phyloP scores from a whole-genome alignment of 495 filamentous ascomycete species.

The Massariosphaeria phaeospora region DNA sequence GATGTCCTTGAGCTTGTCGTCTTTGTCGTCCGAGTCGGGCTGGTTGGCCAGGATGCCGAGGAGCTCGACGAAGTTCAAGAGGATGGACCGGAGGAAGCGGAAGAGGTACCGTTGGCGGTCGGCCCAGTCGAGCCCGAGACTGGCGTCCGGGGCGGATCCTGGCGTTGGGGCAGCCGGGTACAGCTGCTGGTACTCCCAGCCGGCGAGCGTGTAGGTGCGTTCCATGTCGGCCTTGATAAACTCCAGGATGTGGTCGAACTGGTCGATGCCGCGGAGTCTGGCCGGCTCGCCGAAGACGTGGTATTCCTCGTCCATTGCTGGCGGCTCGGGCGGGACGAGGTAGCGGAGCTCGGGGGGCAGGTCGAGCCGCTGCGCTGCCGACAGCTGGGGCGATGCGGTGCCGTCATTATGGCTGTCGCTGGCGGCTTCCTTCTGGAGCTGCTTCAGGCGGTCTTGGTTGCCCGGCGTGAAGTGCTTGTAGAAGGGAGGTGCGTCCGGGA shows the following conservation, averaged over 20 bases:
- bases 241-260: constrained; percentile 6
- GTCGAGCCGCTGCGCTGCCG: constrained; percentile 46
- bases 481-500: constrained; percentile 83
- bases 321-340: constrained; percentile 68
- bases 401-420: constrained; percentile 1
- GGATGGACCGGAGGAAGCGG: constrained; percentile 69
- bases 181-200: constrained; percentile 65
- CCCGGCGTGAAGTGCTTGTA: constrained; percentile 81
- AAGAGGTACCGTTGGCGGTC: constrained; percentile 74
- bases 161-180: constrained; percentile 52
- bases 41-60: constrained; percentile 30
- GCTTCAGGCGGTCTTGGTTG: constrained; percentile 64
- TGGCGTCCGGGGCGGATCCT: constrained; percentile 41
- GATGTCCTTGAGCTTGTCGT: constrained; percentile 67
- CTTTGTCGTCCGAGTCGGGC: constrained; percentile 4
- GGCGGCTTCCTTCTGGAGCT: constrained; percentile 35
- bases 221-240: constrained; percentile 43
- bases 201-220: constrained; percentile 43
- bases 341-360: constrained; percentile 70
- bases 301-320: constrained; percentile 67
- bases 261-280: constrained; percentile 19
- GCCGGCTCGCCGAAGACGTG: constrained; percentile 61
- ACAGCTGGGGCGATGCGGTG: constrained; percentile 15
- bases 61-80: constrained; percentile 69
- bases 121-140: constrained; percentile 40